phyloP scores from a whole-genome alignment of 202 grass and related monocot species.

The Setaria viridis region DNA sequence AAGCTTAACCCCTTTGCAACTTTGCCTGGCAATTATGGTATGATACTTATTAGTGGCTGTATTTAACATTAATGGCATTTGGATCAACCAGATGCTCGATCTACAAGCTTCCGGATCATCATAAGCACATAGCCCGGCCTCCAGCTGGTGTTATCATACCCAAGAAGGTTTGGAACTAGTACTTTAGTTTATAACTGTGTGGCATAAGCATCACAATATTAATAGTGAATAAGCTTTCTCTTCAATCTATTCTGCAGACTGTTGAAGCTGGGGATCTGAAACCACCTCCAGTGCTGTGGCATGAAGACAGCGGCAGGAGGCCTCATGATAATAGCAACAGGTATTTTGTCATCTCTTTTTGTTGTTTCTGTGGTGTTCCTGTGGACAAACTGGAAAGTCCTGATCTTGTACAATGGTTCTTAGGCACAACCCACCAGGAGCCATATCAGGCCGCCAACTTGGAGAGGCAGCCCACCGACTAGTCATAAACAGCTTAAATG shows the following conservation, averaged over 20 bases:
- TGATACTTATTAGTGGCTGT: conserved; percentile 22
- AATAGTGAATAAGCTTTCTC: conserved; percentile 28
- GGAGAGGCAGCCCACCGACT: conserved; percentile 86
- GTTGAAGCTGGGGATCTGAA: conserved; percentile 89
- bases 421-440: conserved; percentile 80
- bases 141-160: conserved; percentile 88
- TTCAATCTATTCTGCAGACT: conserved; percentile 53
- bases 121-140: conserved; percentile 82
- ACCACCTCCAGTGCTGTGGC: conserved; percentile 93
- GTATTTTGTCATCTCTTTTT: conserved; percentile 34
- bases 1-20: conserved; percentile 36
- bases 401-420: conserved; percentile 46
- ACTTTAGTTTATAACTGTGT: conserved; percentile 23
- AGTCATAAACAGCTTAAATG: conserved; percentile 85
- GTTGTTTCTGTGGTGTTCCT: conserved; percentile 20
- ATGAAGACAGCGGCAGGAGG: conserved; percentile 89
- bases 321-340: conserved; percentile 64
- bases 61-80: conserved; percentile 48
- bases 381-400: conserved; percentile 22
- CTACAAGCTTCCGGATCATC: conserved; percentile 92
- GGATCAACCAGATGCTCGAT: conserved; percentile 75
- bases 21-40: conserved; percentile 27
- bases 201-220: conserved; percentile 15
- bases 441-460: conserved; percentile 71
- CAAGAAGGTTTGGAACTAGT: conserved; percentile 73